These are phyloP conservation scores for Cordyceps cicadae DNA, from an alignment of 2,329 filamentous ascomycete genomes.

Conservation along the genomic window DNA sequence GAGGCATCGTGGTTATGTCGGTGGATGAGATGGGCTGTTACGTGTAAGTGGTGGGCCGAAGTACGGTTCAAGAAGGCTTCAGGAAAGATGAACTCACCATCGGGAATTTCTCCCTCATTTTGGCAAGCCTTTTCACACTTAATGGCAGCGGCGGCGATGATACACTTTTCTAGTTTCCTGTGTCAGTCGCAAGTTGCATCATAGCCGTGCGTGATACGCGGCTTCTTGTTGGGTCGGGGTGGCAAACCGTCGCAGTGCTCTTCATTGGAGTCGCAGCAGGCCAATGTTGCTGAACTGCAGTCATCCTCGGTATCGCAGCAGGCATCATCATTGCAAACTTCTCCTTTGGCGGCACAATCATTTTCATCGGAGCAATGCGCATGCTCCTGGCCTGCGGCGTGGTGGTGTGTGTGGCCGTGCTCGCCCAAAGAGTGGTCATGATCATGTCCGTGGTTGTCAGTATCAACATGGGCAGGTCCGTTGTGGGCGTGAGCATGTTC, in stretches of 20 bases:
- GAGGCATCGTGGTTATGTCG: constrained; percentile 21
- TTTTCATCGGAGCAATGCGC: constrained; percentile 5
- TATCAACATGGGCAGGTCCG: not conserved
- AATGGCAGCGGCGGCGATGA: constrained; percentile 22
- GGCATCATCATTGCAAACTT: constrained; percentile 13
- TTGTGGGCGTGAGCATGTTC: not conserved
- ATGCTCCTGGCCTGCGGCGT: constrained; percentile 3
- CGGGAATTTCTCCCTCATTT: constrained; percentile 12
- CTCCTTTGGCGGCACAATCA: constrained; percentile 8
- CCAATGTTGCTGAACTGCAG: constrained; percentile 14
- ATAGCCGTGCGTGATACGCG: not conserved
- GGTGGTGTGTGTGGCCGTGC: constrained; percentile 6
- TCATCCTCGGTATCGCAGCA: constrained; percentile 16
- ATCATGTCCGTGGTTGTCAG: not conserved
- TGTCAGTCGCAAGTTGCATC: not conserved
- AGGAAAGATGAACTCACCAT: constrained; percentile 7
- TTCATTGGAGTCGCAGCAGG: constrained; percentile 21
- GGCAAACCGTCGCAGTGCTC: constrained; percentile 20
- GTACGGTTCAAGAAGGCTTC: too few relatives aligned
- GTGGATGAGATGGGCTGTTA: constrained; percentile 8
- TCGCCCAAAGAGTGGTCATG: not conserved
- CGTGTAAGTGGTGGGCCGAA: constrained; percentile 10
- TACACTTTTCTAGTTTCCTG: constrained; percentile 22
- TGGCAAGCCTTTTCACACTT: constrained; percentile 25
- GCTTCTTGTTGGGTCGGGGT: not conserved